Base-by-base conservation (phyloP, 148 eudicot genomes). In the Cornus controversa region DNA sequence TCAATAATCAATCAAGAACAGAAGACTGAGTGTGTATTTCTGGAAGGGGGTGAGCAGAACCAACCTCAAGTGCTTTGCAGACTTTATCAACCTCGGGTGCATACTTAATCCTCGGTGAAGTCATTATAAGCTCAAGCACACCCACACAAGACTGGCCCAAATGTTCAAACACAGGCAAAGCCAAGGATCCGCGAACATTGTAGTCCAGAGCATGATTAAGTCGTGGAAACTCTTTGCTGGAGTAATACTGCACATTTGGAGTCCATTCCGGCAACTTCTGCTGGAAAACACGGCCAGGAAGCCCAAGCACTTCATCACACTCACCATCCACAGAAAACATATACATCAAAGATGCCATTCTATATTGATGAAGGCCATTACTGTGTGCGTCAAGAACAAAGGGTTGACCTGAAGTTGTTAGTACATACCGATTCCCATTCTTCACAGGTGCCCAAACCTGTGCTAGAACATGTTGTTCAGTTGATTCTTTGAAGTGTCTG, bases 41-140 rank as follows among this genome's bases (percentile, higher is more conserved):
- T 10, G 23, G 24, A 69, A 69, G 67, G 71, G 62, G 5, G 34
- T 28, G 11, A 11, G 27, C 50, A 7, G 36, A 78, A 83, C 91
- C 78, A 89, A 96, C 98, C 99, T 93, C 94, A 77, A 96, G 94
- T 67, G 97, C 99, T 85, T 89, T 96, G 89, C 93, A 96, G 69
- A 93, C 97, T 91, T 90, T 90, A 80, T 91, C 97, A 84, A 96
- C 98, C 85, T 96, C 99, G 23, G 93, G 88, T 77, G 94, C 97
- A 90, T 93, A 96, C 74, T 94, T 85, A 69, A 93, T 89, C 84
- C 89, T 91, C 83, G 87, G 91, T 58, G 87, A 89, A 80, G 97
- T 93, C 98, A 93, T 87, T 76, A 95, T 87, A 31, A 95, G 94
- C 87, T 95, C 99, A 78, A 95, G 82, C 58, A 95, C 97, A 80